These are phyloP conservation scores for Baudoinia panamericana DNA, from an alignment of 495 filamentous ascomycete species.

Conservation along the genomic window DNA sequence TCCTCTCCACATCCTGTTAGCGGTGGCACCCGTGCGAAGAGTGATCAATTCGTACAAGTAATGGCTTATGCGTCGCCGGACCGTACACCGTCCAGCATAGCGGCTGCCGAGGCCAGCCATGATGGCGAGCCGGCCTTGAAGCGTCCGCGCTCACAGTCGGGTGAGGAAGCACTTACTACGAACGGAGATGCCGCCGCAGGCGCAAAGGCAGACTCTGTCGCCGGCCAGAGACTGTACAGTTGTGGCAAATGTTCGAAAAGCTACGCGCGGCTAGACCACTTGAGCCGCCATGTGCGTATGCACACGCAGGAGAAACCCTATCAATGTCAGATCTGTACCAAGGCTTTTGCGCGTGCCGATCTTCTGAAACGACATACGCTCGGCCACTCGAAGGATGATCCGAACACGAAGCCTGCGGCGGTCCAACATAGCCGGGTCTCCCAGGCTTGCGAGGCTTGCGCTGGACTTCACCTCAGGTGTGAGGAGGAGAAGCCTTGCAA, in stretches of 20 bases:
- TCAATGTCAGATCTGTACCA: conserved; percentile 23
- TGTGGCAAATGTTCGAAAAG: conserved; percentile 24
- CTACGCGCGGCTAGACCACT: conserved; percentile 24
- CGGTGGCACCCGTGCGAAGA: too few relatives aligned
- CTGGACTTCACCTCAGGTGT: conserved; percentile 25
- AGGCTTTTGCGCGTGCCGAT: conserved; percentile 25
- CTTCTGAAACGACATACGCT: conserved; percentile 25
- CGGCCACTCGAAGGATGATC: conserved; percentile 19
- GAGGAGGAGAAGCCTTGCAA: conserved; percentile 28
- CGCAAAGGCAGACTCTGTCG: conserved; percentile 11
- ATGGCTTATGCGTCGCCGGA: conserved; percentile 7
- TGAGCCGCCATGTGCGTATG: conserved; percentile 25
- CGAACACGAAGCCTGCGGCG: conserved; percentile 10
- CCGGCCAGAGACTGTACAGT: conserved; percentile 21
- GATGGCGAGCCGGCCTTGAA: conserved; percentile 11
- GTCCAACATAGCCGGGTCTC: conserved; percentile 19
- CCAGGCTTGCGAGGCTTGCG: conserved; percentile 27
- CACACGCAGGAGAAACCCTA: conserved; percentile 27
- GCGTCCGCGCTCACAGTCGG: conserved; percentile 2
- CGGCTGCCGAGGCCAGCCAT: conserved; percentile 26
- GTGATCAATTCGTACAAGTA: too few relatives aligned
- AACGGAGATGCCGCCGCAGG: conserved; percentile 1
- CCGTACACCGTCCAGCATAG: neutral
- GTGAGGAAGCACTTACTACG: conserved; percentile 18
- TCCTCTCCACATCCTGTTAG: too few relatives aligned